Evolutionary conservation across 2,329 filamentous ascomycete species (phyloP), one percentile per base, ranked within the genome.

Genomic region (Fusarium armeniacum): DNA sequence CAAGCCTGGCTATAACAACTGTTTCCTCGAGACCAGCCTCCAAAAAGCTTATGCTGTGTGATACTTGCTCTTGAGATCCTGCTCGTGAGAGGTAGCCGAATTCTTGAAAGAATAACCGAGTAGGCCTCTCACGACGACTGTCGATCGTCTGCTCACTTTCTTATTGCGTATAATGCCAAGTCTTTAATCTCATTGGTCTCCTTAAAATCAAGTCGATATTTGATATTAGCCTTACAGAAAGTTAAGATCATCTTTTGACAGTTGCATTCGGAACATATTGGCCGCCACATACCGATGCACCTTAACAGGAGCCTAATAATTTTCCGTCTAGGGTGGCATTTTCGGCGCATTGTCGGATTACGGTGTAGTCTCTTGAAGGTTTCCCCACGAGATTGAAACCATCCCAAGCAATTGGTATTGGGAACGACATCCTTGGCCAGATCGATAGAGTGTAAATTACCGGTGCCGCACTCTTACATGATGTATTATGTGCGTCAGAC

Each of bases 341-440:
- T 51, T 51, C 33, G 49, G 49, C 15, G 33, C 9, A 12, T 28
- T 30, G 12, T 51, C 49, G 22, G 24, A n/a, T 51, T 51, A 38
- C 10, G 22, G 28, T 24, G 32, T 51, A 40, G 35, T 51, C 12
- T 20, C 28, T 38, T 15, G n/a, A 22, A 22, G 11, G 44, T 20
- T 46, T 12, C 49, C 12, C 35, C 22, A 51, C 35, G 24, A 40
- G 18, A 20, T 20, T 26, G 10, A 22, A 16, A 51, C 36, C 49
- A 15, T 51, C 12, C 49, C 35, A 51, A 51, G 20, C 24, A 13
- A 51, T 40, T 51, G 47, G 49, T 30, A 51, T 28, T 15, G n/a
- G 49, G 49, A 51, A 51, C 24, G 35, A 40, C 1, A 51, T 40
- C 49, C 49, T 51, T 51, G 49, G 20, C 49, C 33, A 30, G 35